Conservation (phyloP, 163 green algal genomes). For the Chlamydomonas reinhardtii region DNA sequence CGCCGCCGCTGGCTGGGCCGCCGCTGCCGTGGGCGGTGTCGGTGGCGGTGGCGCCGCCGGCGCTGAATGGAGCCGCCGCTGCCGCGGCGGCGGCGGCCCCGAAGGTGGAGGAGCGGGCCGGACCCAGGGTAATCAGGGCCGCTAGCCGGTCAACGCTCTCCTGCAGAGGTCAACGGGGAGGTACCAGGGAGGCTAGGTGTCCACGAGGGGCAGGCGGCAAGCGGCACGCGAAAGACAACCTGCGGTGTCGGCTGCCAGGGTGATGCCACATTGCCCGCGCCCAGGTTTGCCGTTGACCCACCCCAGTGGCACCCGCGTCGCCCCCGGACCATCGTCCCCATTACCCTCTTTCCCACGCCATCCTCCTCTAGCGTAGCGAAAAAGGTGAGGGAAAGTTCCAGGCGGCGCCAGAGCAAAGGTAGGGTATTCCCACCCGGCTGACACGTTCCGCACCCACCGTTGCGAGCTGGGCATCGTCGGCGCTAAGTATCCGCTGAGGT, state of each 20-base stretch:
- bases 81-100: not conserved
- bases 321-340: too few relatives aligned
- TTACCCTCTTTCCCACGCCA: not conserved
- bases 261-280: not conserved
- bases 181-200: not conserved
- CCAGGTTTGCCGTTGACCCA: not conserved
- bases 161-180: not conserved
- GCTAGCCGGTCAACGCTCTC: constrained; percentile 23
- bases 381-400: too few relatives aligned
- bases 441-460: not conserved
- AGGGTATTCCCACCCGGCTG: too few relatives aligned
- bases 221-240: not conserved
- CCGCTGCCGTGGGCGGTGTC: not conserved
- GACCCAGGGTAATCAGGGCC: constrained; percentile 8
- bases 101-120: not conserved
- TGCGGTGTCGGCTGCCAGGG: not conserved
- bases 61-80: not conserved
- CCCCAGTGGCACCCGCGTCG: too few relatives aligned
- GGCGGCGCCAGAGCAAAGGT: too few relatives aligned
- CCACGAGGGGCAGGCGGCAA: too few relatives aligned
- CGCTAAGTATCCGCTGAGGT: not conserved
- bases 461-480: not conserved
- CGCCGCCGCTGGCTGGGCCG: not conserved
- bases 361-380: too few relatives aligned
- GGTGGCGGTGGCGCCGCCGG: not conserved